Evolutionary conservation across 1,284 basidiomycete genomes (phyloP), one percentile per base, ranked within the genome.

Genomic region (Puccinia brachypodii): DNA sequence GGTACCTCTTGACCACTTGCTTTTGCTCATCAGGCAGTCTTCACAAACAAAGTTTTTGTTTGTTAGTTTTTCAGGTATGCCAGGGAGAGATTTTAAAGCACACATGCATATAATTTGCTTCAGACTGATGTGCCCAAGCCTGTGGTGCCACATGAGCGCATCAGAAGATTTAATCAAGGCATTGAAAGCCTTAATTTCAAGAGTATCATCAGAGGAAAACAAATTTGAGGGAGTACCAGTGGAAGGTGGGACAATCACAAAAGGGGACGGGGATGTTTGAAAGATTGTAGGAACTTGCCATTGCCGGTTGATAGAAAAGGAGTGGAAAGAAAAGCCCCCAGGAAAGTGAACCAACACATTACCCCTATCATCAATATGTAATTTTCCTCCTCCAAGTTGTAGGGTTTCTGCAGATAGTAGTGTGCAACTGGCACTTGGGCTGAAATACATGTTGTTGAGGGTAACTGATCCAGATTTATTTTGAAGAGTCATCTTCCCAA

Each of bases 371-470:
- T 73, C 16, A 0, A 73, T 22, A 2, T 22, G 2, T 1, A 73
- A n/a, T n/a, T 38, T 73, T 4, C 71, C 71, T 1, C 71, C 50
- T 33, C 50, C 47, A 6, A 73, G 31, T 14, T 22, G 8, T 2
- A 73, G 31, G 6, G 47, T 36, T 7, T 73, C 50, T 4, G 50
- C 50, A 9, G 31, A 73, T 3, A 73, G 47, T 3, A 76, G 74
- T 0, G 74, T 76, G 58, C n/a, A 38, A 1, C 56, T 44, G 2
- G 42, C 53, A 25, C 44, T 25, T 1, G 36, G 56, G 36, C 56
- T 62, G 44, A 44, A 76, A n/a, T 60, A 76, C 16, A 76, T 58
- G 19, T 76, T 76, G 11, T 76, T 62, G 19, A 76, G 33, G 1
- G 50, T 56, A 3, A 73, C 38, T 11, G 28, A 53, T 1, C 71